phyloP scores from a whole-genome alignment of 106 monocot genomes.

The Narthecium ossifragum region DNA sequence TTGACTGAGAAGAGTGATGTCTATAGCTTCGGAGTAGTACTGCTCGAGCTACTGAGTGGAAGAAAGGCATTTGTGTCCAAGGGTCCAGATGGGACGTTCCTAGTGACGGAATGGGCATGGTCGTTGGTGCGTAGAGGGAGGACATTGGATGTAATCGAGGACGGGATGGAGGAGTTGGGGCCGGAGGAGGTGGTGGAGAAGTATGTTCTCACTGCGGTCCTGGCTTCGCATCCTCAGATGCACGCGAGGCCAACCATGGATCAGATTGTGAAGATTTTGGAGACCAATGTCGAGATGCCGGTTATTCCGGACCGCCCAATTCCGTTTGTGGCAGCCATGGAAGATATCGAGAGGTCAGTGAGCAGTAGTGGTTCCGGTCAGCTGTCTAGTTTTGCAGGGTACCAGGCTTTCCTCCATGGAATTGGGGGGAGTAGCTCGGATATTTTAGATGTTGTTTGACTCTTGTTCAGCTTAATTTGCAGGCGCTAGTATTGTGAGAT shows the following conservation, averaged over 20 bases:
- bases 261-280: constrained; percentile 74
- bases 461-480: too few species aligned
- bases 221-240: constrained; percentile 80
- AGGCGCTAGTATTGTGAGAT: too few species aligned
- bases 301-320: constrained; percentile 71
- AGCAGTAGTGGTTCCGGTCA: constrained; percentile 66
- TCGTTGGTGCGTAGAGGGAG: constrained; percentile 50
- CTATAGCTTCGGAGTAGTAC: constrained; percentile 76
- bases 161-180: constrained; percentile 63
- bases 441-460: too few species aligned
- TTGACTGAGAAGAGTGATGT: constrained; percentile 93
- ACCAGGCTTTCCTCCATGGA: constrained; percentile 26
- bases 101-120: constrained; percentile 93
- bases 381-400: constrained; percentile 47
- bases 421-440: too few species aligned
- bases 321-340: constrained; percentile 46
- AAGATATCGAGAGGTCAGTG: constrained; percentile 71
- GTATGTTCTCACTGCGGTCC: constrained; percentile 69
- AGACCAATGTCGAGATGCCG: constrained; percentile 40
- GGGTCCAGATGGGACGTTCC: constrained; percentile 32
- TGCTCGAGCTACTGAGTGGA: constrained; percentile 89
- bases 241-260: constrained; percentile 91
- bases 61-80: constrained; percentile 59
- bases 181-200: constrained; percentile 62
- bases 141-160: constrained; percentile 63